These are phyloP conservation scores for Pleurotus giganteus DNA, from an alignment of 768 basidiomycete genomes.

Conservation along the genomic window DNA sequence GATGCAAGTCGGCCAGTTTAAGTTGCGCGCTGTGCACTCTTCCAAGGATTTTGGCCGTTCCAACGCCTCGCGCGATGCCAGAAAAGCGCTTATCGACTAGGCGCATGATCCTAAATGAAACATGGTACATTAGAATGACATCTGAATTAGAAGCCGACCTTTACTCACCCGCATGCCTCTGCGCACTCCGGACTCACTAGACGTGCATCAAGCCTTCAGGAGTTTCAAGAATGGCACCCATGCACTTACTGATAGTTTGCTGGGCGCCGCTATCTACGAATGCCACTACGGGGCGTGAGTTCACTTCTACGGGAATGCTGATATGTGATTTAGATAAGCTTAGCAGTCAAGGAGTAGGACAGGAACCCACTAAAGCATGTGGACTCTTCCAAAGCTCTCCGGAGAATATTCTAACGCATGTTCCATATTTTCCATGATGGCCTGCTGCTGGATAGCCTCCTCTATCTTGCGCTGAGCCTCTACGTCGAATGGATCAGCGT, in stretches of 20 bases:
- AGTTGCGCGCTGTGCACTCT: constrained; percentile 92
- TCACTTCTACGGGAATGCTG: constrained; percentile 91
- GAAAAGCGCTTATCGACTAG: constrained; percentile 83
- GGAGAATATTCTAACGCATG: constrained; percentile 94
- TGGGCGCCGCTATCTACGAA: constrained; percentile 99
- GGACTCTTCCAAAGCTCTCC: constrained; percentile 90
- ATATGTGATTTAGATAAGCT: neutral
- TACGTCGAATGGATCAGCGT: constrained; percentile 87
- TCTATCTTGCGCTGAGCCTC: constrained; percentile 94
- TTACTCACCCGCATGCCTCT: constrained; percentile 79
- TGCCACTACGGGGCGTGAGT: constrained; percentile 85
- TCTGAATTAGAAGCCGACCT: neutral
- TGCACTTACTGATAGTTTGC: constrained; percentile 83
- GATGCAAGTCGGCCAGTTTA: constrained; percentile 77
- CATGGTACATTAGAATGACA: neutral
- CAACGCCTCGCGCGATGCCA: constrained; percentile 92
- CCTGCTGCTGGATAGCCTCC: constrained; percentile 87
- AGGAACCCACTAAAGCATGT: constrained; percentile 90
- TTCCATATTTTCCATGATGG: constrained; percentile 87
- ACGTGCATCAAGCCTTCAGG: constrained; percentile 8
- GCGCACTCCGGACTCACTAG: constrained; percentile 91
- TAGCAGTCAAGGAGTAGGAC: neutral
- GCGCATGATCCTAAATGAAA: constrained; percentile 75
- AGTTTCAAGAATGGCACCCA: too few relatives aligned
- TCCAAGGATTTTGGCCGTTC: constrained; percentile 91